Conservation (phyloP, 257 asterid genomes). For the Jasminum sambac region DNA sequence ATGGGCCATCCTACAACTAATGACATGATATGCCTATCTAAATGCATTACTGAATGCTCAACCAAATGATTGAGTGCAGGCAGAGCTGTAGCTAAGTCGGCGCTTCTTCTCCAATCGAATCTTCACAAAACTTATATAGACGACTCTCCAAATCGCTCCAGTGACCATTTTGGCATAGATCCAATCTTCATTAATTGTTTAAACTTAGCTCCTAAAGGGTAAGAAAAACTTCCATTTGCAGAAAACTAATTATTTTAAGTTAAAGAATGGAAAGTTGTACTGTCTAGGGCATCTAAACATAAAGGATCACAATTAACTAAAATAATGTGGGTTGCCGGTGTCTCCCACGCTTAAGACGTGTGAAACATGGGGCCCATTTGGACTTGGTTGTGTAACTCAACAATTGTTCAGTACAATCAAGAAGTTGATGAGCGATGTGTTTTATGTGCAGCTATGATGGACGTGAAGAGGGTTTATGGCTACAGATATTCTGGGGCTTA, state of each 20-base stretch:
- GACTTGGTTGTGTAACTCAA: not conserved
- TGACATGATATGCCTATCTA: conserved; percentile 75
- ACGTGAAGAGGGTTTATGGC: conserved; percentile 82
- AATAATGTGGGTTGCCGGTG: no score
- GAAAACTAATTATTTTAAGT: no score
- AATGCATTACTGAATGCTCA: conserved; percentile 40
- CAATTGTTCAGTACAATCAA: not conserved
- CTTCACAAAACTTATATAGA: conserved; percentile 30
- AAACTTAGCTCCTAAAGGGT: conserved; percentile 88
- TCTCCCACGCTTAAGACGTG: not conserved
- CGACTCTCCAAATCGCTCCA: conserved; percentile 33
- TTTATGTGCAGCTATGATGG: conserved; percentile 68
- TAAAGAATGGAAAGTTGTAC: no score
- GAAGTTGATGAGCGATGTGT: not conserved
- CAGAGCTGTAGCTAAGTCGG: conserved; percentile 54
- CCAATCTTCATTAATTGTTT: conserved; percentile 97
- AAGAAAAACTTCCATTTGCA: conserved; percentile 20
- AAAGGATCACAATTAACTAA: no score
- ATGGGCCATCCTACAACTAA: conserved; percentile 92
- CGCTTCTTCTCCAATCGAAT: conserved; percentile 27
- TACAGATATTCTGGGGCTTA: conserved; percentile 82
- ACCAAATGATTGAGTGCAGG: conserved; percentile 50
- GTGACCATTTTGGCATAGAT: conserved; percentile 58
- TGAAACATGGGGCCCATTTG: not conserved
- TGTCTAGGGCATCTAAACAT: no score